Evolutionary conservation across 441 rosid species (phyloP), one percentile per base, ranked within the genome.

Genomic region (Pelargonium fulgidum): DNA sequence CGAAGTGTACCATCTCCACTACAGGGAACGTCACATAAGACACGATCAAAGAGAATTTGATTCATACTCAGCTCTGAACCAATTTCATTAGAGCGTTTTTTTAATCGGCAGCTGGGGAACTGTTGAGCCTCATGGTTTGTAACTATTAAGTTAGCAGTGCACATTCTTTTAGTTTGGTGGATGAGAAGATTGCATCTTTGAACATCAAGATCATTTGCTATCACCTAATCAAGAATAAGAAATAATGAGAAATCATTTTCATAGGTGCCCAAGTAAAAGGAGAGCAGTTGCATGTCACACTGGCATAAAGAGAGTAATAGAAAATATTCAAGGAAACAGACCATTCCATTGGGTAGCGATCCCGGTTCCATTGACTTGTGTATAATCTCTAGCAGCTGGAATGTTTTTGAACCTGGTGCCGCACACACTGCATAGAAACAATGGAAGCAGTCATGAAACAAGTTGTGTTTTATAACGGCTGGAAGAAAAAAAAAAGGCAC

Each of bases 1-100:
- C 97, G 92, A 48, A 92, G 88, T 47, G 98, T 92, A 62, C 98
- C 97, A 80, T 92, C 99, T 71, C 98, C 98, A 76, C 99, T 92
- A 84, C 98, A 92, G 7, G 98, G 98, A 75, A 94, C 99, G 72
- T 94, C 99, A 54, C 97, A 94, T 52, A 94, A 70, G 70, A 94
- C 96, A 47, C 98, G 96, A 70, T 94, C 97, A 86, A 94, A 92
- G 5, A 84, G 78, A 65, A 86, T 92, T 75, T 90, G 93, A 68
- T 74, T 75, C 50, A 78, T 70, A 62, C 77, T 75, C 26, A 77
- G 70, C 73, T 82, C 83, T 20, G 64, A 70, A 52, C 75, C 75
- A 71, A 66, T 56, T 26, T 64, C 81, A 73, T 78, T 82, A 67
- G 77, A 65, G 50, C 66, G 72, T 79, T 83, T 86, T 77, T 75